Percentiles rank a stretch among this genome's conserved stretches.
Conservation (phyloP, 2,329 filamentous ascomycete species). For the Cladosporium sp. region DNA sequence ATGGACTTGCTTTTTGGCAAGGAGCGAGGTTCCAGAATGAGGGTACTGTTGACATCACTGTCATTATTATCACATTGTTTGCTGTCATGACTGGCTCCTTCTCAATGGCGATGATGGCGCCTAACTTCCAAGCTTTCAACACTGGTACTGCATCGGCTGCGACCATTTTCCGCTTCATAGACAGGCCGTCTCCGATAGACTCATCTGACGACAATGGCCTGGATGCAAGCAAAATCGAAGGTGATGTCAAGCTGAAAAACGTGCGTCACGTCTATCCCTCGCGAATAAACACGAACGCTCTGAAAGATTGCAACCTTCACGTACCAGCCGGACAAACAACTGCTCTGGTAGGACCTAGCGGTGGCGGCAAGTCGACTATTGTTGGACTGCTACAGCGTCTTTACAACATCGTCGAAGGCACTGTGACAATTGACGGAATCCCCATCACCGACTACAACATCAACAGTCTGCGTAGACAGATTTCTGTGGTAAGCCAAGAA, state of each 20-base stretch:
- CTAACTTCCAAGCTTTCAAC: constrained; percentile 73
- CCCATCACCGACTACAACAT: constrained; percentile 58
- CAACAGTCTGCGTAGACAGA: constrained; percentile 52
- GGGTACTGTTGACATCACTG: constrained; percentile 59
- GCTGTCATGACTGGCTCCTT: constrained; percentile 33
- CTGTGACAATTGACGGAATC: constrained; percentile 55
- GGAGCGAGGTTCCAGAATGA: constrained; percentile 68
- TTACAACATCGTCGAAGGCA: constrained; percentile 54
- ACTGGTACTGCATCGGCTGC: constrained; percentile 75
- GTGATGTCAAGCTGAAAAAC: constrained; percentile 70
- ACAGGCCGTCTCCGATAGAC: constrained; percentile 77
- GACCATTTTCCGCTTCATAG: constrained; percentile 89
- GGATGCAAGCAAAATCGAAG: constrained; percentile 66
- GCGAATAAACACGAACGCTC: constrained; percentile 79
- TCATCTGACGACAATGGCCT: constrained; percentile 63
- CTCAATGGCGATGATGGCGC: constrained; percentile 22
- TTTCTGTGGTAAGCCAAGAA: constrained; percentile 65
- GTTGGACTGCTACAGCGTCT: constrained; percentile 49
- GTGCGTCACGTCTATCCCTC: constrained; percentile 92
- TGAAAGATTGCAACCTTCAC: constrained; percentile 69
- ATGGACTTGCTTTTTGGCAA: constrained; percentile 51
- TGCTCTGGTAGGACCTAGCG: constrained; percentile 44
- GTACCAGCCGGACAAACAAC: constrained; percentile 51
- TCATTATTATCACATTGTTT: constrained; percentile 65
- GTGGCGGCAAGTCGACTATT: constrained; percentile 43